Evolutionary conservation across 352 stramenopile species (phyloP).

Genomic region (Halophytophthora batemanensis): DNA sequence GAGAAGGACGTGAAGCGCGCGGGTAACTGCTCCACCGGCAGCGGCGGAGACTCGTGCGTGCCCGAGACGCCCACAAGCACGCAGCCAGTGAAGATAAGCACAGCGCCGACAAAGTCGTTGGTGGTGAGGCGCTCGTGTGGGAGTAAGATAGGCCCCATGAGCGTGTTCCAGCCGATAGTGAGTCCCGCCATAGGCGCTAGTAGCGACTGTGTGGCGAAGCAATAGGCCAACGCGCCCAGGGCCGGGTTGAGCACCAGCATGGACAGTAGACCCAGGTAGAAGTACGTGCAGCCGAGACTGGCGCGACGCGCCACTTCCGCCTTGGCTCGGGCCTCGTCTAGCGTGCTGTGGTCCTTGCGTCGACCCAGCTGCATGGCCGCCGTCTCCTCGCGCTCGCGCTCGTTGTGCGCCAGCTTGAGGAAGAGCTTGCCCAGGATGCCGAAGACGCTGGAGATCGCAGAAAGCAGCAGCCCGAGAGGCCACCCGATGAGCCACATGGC

Average conservation of each 20-base stretch:
- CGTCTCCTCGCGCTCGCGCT: conserved; percentile 59
- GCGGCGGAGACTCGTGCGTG: conserved; percentile 53
- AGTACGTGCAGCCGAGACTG: conserved; percentile 57
- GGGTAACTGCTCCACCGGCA: conserved; percentile 58
- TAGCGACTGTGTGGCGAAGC: conserved; percentile 77
- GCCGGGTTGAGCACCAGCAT: conserved; percentile 79
- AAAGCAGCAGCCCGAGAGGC: conserved; percentile 74
- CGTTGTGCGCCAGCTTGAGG: conserved; percentile 77
- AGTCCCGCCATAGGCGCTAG: conserved; percentile 80
- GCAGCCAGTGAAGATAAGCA: conserved; percentile 77
- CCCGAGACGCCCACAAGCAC: conserved; percentile 71
- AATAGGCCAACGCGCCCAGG: conserved; percentile 62
- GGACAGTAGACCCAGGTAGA: conserved; percentile 62
- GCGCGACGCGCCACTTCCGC: conserved; percentile 5
- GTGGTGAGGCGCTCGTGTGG: conserved; percentile 66
- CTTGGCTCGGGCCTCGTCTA: neutral
- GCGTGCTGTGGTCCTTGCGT: conserved; percentile 19
- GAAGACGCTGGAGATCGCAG: conserved; percentile 71
- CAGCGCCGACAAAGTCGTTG: conserved; percentile 70
- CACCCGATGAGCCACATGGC: conserved; percentile 58
- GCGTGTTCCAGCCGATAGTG: conserved; percentile 82
- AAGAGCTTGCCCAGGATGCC: conserved; percentile 79
- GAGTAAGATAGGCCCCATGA: conserved; percentile 68
- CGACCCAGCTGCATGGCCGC: conserved; percentile 20
- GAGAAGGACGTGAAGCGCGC: conserved; percentile 52